These are phyloP conservation scores for Solanum arcanum DNA, from an alignment of 257 asterid genomes.

Conservation along the genomic window DNA sequence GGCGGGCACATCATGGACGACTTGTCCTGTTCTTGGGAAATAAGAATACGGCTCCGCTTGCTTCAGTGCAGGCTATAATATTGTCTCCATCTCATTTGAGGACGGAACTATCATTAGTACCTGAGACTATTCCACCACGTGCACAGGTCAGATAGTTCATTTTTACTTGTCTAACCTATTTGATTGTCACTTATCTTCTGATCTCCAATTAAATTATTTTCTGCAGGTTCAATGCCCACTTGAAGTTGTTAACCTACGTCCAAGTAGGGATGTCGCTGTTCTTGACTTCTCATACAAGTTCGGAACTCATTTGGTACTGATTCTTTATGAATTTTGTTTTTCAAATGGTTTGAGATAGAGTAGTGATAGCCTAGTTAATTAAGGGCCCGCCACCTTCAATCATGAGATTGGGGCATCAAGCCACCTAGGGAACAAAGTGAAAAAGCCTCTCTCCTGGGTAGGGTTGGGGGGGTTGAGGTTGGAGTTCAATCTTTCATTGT, in stretches of 20 bases:
- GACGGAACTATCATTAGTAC: constrained; percentile 71
- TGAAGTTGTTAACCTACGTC: constrained; percentile 72
- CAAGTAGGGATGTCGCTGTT: constrained; percentile 91
- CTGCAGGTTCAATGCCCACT: constrained; percentile 87
- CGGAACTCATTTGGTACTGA: constrained; percentile 54
- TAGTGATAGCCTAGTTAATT: not conserved
- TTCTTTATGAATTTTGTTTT: not conserved
- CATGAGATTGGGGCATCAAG: not conserved
- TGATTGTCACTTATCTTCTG: not conserved
- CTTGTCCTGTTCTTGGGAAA: constrained; percentile 90
- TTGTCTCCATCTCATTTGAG: constrained; percentile 76
- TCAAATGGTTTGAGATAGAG: not conserved
- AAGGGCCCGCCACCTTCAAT: not conserved
- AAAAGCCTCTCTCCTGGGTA: not conserved
- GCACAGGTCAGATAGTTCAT: constrained; percentile 53
- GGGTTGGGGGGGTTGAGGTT: not conserved
- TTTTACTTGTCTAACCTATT: not conserved
- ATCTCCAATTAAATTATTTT: not conserved
- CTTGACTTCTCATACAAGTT: constrained; percentile 79
- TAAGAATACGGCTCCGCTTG: constrained; percentile 67
- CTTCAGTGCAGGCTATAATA: constrained; percentile 67
- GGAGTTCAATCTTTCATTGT: not conserved
- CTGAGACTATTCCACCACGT: constrained; percentile 92
- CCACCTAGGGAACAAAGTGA: not conserved
- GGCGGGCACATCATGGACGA: constrained; percentile 85